Conservation (phyloP, 108 stramenopile genomes). For the Cyclotella atomus region DNA sequence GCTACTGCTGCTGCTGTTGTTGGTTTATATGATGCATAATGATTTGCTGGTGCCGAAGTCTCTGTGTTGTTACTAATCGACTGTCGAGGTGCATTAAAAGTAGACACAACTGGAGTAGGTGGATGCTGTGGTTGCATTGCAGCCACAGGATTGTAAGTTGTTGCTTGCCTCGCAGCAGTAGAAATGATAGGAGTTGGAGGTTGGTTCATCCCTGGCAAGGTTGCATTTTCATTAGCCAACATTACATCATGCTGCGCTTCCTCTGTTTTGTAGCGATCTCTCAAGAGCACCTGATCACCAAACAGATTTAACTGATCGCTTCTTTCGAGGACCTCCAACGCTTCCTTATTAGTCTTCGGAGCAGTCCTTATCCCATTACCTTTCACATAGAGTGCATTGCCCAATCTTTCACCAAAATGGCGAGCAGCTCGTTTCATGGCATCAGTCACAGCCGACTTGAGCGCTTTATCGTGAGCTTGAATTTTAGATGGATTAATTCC, state of each 20-base stretch:
- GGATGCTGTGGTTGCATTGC: not conserved
- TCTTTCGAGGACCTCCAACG: slow-evolving; percentile 35
- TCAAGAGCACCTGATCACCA: slow-evolving; percentile 35
- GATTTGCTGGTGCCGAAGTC: not conserved
- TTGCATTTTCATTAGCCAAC: not conserved
- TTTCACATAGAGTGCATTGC: slow-evolving; percentile 56
- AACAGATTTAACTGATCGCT: slow-evolving; percentile 43
- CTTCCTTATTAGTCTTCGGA: slow-evolving; percentile 41
- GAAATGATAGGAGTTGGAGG: not conserved
- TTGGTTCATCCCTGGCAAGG: not conserved
- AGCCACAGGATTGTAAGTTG: not conserved
- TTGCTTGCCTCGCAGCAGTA: not conserved
- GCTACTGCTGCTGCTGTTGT: not conserved
- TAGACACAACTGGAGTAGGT: slow-evolving; percentile 4
- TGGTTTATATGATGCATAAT: not conserved
- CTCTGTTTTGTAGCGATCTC: slow-evolving; percentile 4
- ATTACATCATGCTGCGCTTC: too few species aligned
- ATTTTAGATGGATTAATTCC: slow-evolving; percentile 46
- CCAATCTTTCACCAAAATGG: slow-evolving; percentile 54
- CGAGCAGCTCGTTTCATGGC: slow-evolving; percentile 55
- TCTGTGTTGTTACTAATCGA: not conserved
- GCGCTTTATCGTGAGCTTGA: slow-evolving; percentile 52
- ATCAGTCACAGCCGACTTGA: slow-evolving; percentile 56
- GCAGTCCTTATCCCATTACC: slow-evolving; percentile 43
- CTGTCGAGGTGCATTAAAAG: not conserved